Evolutionary conservation across 225 moss, liverwort and hornwort species (phyloP), one percentile per base, ranked within the genome.

Genomic region (Bryum argenteum): DNA sequence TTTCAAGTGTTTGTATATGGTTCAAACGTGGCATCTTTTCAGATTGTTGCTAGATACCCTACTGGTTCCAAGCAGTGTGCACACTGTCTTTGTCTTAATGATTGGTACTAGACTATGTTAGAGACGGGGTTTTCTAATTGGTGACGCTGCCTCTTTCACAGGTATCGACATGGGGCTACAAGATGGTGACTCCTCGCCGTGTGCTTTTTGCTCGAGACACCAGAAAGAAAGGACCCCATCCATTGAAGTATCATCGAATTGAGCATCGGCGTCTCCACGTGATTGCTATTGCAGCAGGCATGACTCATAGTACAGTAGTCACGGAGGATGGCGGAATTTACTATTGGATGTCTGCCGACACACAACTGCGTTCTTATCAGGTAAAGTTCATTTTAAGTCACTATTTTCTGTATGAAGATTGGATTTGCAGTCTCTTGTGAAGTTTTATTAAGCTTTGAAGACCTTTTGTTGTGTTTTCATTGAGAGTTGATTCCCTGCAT

Each of bases 101-200:
- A 48, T 38, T 17, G 68, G 16, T n/a, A 65, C 41, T 60, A 64
- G 42, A 58, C 21, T 48, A 39, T 47, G 45, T 20, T 38, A 62
- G 1, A 47, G 38, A 65, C 26, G 54, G 21, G 21, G 17, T 61
- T 57, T 20, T 52, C 26, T 55, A 65, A 42, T 57, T 65, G 64
- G 64, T 79, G 69, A 68, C 40, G 20, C 53, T 51, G 64, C 18
- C 73, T 70, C 28, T 48, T 76, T 44, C 61, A 69, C 89, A 96
- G 96, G 91, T 97, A 45, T 82, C 89, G 82, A 91, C 94, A 37
- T 98, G 97, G 97, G 97, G 97, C 58, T 98, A 94, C 75, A 94
- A 92, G 80, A 90, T 92, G 94, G 97, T 98, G 51, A 98, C 90
- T 77, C 97, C 97, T 65, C 89, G 89, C 52, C 94, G 97, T 61